Evolutionary conservation across 352 stramenopile species (phyloP).

Genomic region (Pythium vanterpoolii): DNA sequence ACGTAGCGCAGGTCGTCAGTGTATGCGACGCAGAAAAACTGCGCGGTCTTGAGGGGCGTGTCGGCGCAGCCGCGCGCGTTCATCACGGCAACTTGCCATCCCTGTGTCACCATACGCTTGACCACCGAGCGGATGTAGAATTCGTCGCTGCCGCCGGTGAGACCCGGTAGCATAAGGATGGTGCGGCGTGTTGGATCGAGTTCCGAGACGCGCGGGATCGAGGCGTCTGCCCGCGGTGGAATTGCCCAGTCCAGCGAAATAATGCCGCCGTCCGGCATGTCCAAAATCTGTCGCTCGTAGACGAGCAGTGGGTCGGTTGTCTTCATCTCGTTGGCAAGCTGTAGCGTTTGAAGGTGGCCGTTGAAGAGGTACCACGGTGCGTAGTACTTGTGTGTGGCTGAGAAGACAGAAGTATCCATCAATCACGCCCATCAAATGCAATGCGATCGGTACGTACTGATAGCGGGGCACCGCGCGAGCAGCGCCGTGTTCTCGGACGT

Average conservation of each 20-base stretch:
- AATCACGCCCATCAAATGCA: not conserved
- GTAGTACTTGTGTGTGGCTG: constrained; percentile 36
- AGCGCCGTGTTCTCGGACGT: constrained; percentile 36
- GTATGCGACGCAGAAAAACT: constrained; percentile 72
- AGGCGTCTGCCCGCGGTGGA: constrained; percentile 20
- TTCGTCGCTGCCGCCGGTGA: constrained; percentile 61
- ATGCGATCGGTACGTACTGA: constrained; percentile 33
- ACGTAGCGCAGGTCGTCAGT: constrained; percentile 64
- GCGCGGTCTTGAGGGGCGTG: constrained; percentile 49
- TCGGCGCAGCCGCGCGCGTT: constrained; percentile 68
- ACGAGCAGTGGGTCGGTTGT: constrained; percentile 31
- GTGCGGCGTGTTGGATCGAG: constrained; percentile 38
- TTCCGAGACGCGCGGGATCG: constrained; percentile 21
- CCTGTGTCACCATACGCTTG: constrained; percentile 31
- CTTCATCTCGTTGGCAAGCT: constrained; percentile 45
- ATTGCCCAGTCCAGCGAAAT: constrained; percentile 77
- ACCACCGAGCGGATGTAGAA: constrained; percentile 66
- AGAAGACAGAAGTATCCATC: not conserved
- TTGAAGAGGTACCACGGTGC: constrained; percentile 68
- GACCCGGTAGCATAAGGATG: constrained; percentile 52
- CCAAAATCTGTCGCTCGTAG: constrained; percentile 57
- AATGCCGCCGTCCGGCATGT: constrained; percentile 62
- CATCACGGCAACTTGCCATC: constrained; percentile 72
- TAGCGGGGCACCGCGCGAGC: constrained; percentile 33
- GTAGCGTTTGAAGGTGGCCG: constrained; percentile 60